phyloP scores from a whole-genome alignment of 129 eudicot species.

The Calendula officinalis region DNA sequence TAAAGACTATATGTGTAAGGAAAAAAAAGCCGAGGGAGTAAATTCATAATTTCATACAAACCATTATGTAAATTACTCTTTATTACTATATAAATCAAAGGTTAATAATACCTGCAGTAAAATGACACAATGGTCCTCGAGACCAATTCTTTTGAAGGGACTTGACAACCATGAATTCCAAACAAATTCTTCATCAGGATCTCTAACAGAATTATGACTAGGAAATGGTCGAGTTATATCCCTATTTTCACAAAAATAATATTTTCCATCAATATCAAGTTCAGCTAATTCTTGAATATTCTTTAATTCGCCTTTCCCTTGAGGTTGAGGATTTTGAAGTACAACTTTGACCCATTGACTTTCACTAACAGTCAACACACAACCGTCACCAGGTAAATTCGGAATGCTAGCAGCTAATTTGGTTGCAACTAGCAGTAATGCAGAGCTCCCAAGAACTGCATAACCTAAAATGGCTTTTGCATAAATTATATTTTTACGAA shows the following conservation, averaged over 20 bases:
- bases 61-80: no score
- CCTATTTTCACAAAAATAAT: constrained; percentile 88
- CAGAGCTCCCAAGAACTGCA: constrained; percentile 71
- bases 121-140: constrained; percentile 75
- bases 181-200: constrained; percentile 95
- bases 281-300: constrained; percentile 84
- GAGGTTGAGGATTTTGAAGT: constrained; percentile 83
- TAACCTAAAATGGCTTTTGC: constrained; percentile 92
- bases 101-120: constrained; percentile 70
- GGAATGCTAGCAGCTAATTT: constrained; percentile 74
- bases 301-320: constrained; percentile 86
- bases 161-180: constrained; percentile 93
- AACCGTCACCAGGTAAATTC: constrained; percentile 84
- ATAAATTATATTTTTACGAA: constrained; percentile 54
- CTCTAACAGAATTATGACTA: constrained; percentile 55
- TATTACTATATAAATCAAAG: neutral
- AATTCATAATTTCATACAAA: no score
- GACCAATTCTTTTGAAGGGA: constrained; percentile 76
- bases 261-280: constrained; percentile 90
- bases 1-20: no score
- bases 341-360: constrained; percentile 83
- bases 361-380: constrained; percentile 76
- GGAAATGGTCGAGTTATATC: constrained; percentile 94
- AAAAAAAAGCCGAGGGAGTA: neutral
- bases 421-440: constrained; percentile 80